Evolutionary conservation across 2,329 filamentous ascomycete species (phyloP).

Genomic region (Graphilbum sp.): DNA sequence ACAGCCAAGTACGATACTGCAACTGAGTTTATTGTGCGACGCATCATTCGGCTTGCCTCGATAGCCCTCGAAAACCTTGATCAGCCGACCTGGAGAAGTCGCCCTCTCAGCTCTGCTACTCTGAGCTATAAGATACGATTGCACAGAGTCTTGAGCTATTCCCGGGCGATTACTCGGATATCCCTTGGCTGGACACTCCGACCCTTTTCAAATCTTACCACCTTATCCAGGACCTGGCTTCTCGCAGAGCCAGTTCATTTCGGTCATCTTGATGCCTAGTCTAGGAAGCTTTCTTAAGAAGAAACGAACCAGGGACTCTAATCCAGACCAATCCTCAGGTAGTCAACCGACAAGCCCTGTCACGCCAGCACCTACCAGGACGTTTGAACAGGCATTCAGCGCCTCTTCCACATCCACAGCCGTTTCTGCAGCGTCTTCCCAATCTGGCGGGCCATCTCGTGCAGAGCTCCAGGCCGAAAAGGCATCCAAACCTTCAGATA

Average conservation of each 20-base stretch:
- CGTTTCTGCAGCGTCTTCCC: constrained; percentile 6
- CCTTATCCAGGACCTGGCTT: constrained; percentile 5
- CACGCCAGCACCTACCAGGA: constrained; percentile 39
- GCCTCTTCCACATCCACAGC: constrained; percentile 9
- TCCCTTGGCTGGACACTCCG: too few species aligned
- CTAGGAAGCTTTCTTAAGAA: constrained; percentile 86
- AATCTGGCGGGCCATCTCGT: background rate
- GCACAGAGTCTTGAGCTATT: too few species aligned
- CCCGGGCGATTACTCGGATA: too few species aligned
- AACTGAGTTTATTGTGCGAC: too few species aligned
- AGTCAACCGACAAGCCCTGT: constrained; percentile 49
- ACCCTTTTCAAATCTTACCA: too few species aligned
- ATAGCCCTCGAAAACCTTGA: too few species aligned
- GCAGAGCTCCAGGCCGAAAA: constrained; percentile 14
- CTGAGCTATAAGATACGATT: too few species aligned
- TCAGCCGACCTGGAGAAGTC: too few species aligned
- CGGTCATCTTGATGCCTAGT: constrained; percentile 55
- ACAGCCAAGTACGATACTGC: too few species aligned
- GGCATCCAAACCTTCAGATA: constrained; percentile 14
- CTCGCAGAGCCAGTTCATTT: background rate
- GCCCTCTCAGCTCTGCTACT: too few species aligned
- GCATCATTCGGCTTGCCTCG: too few species aligned
- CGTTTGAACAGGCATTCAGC: constrained; percentile 28
- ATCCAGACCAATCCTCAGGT: constrained; percentile 49
- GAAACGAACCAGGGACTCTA: constrained; percentile 90